Evolutionary conservation across 1,284 basidiomycete genomes (phyloP).

Genomic region (Xanthoconium separans): DNA sequence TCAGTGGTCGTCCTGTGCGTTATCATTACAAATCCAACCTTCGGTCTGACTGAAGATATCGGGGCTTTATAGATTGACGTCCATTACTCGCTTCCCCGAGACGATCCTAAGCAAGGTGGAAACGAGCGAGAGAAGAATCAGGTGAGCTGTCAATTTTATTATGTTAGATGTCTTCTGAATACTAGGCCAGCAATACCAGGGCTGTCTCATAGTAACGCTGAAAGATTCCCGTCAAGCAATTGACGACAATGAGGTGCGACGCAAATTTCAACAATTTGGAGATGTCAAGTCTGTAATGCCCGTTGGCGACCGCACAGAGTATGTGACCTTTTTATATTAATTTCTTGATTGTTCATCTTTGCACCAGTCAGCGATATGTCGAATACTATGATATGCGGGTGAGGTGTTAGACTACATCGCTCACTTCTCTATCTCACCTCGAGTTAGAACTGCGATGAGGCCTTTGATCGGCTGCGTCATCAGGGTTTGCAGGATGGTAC

Average conservation of each 20-base stretch:
- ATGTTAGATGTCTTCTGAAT: conserved; percentile 4
- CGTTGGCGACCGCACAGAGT: conserved; percentile 71
- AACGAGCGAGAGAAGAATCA: conserved; percentile 88
- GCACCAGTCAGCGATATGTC: conserved; percentile 72
- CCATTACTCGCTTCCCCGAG: conserved; percentile 92
- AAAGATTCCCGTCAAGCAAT: conserved; percentile 71
- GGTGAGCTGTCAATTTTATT: conserved; percentile 41
- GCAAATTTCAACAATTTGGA: conserved; percentile 84
- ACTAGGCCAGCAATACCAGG: conserved; percentile 61
- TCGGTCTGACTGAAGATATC: not conserved
- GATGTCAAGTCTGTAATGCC: conserved; percentile 82
- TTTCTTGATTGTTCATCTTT: conserved; percentile 6
- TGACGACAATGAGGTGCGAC: conserved; percentile 80
- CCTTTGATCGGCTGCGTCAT: conserved; percentile 78
- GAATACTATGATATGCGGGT: conserved; percentile 89
- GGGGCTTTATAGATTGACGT: conserved; percentile 79
- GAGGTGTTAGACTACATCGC: conserved; percentile 22
- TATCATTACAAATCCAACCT: not conserved
- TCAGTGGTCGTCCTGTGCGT: conserved; percentile 81
- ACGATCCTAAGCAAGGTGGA: conserved; percentile 68
- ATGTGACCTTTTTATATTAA: conserved; percentile 26
- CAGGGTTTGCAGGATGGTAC: conserved; percentile 81
- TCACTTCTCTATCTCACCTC: conserved; percentile 12
- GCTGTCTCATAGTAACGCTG: conserved; percentile 79
- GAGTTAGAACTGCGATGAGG: conserved; percentile 68